Evolutionary conservation across 2,329 filamentous ascomycete genomes (phyloP), one percentile per base, ranked within the genome.

Genomic region (Lecanicillium sp.): DNA sequence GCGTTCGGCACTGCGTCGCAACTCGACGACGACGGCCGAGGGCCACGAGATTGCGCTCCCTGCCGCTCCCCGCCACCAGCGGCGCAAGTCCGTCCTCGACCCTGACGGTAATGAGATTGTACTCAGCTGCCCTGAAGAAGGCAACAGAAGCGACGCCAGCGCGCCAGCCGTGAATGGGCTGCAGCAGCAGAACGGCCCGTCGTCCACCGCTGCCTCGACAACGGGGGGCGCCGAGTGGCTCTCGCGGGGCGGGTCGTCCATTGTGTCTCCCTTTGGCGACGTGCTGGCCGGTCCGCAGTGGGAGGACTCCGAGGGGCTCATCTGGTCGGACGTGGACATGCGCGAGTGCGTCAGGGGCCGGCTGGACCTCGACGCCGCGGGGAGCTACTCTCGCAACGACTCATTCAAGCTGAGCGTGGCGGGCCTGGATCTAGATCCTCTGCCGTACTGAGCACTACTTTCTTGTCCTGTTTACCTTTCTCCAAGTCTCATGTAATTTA

Each of bases 271-370:
- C 0, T 73, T 85, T 35, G 91, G 90, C 0, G 79, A 90, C n/a
- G 80, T 91, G 0, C 67, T 95, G 1, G 81, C 81, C 2, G 89
- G 86, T 0, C 90, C 90, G 1, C 71, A 93, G 50, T 95, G 90
- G 90, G 87, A 95, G 51, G 83, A 90, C 51, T 67, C 84, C 48
- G 73, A 79, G 4, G 78, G 80, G 0, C 63, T 95, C 24, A 67
- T 90, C 44, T 78, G 78, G 27, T 74, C 79, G 1, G 87, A 93
- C 54, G 83, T 90, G 3, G 89, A 96, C 60, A 84, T 96, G 58
- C 86, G 94, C 40, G 89, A 95, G 55, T 95, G 90, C 57, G 79
- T 90, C 55, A 75, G 87, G 9, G 90, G 90, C 0, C 72, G 88
- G 44, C 63, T 95, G 54, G 90, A 95, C 63, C 64, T 95, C 39